Evolutionary conservation across 2,329 filamentous ascomycete species (phyloP), one percentile per base, ranked within the genome.

Genomic region (Cadophora luteo-olivacea): DNA sequence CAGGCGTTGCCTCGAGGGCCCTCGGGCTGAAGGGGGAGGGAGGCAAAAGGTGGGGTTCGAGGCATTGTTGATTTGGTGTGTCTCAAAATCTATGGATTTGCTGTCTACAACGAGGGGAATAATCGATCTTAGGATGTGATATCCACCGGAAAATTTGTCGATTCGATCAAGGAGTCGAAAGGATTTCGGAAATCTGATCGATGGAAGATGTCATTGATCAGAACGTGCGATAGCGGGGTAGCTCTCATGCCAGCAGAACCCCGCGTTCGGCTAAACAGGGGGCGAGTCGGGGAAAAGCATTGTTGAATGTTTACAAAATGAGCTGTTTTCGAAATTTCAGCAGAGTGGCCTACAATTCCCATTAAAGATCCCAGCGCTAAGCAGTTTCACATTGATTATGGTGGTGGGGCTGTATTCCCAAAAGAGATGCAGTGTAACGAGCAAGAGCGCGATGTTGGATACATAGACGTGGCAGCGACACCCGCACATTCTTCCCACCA

Each of bases 1-100:
- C 82, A 85, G 6, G 79, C 76, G 66, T 79, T 80, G 64, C 80
- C 81, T 69, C 79, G 76, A 0, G 82, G 82, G 70, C 81, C 81
- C 22, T 77, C 78, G 51, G 80, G 72, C 33, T 81, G 77, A 7
- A 79, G 73, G 2, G 82, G 81, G 1, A 84, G 77, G 22, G 78
- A 74, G 64, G 81, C 78, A 62, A 83, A 83, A 29, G 77, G 69
- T 7, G 81, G 79, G 36, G 64, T 64, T 51, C 38, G 22, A 29
- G 32, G 25, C 62, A 68, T 71, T 41, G 32, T 55, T n/a, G 16
- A 4, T 48, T 48, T 3, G 3, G 3, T 48, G n/a, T 22, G 16
- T 4, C 7, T 14, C 16, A 3, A 36, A 11, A 12, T 8, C 14
- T 41, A 14, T 6, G 12, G 38, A 41, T 41, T 41, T 41, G 38